A percentile compares a stretch with the other conserved stretches of the same genome.
phyloP scores from a whole-genome alignment of 2,329 filamentous ascomycete genomes.

The Colletotrichum melonis region DNA sequence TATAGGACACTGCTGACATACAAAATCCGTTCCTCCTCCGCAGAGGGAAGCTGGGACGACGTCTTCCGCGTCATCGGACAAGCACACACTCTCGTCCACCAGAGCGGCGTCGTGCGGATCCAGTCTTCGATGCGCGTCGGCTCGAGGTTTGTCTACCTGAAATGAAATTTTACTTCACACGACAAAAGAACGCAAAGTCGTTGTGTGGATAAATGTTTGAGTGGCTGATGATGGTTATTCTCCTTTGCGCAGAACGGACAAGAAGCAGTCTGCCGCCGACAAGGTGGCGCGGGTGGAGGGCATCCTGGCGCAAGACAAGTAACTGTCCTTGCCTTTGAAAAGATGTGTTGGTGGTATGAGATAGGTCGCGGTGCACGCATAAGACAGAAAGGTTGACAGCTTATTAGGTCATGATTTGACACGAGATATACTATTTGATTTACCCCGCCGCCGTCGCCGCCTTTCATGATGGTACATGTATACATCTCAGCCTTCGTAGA shows the following conservation, averaged over 20 bases:
- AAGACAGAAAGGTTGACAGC: not conserved
- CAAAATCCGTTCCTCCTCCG: slow-evolving; percentile 54
- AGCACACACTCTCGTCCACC: slow-evolving; percentile 82
- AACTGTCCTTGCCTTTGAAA: not conserved
- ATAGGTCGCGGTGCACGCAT: not conserved
- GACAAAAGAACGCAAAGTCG: not conserved
- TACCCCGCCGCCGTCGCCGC: not conserved
- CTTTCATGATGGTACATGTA: slow-evolving; percentile 24
- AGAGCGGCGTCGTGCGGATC: slow-evolving; percentile 81
- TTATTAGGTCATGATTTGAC: slow-evolving; percentile 29
- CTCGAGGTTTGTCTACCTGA: slow-evolving; percentile 67
- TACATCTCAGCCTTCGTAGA: slow-evolving; percentile 17
- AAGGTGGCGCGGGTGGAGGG: slow-evolving; percentile 76
- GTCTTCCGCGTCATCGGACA: slow-evolving; percentile 90
- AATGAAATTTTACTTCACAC: not conserved
- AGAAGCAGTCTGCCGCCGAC: slow-evolving; percentile 82
- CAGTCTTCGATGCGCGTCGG: slow-evolving; percentile 92
- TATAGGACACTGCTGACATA: slow-evolving; percentile 63
- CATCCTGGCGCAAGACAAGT: slow-evolving; percentile 52
- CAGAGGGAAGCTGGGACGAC: slow-evolving; percentile 91
- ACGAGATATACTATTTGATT: slow-evolving; percentile 21
- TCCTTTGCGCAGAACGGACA: slow-evolving; percentile 74
- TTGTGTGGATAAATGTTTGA: not conserved
- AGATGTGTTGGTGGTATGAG: not conserved
- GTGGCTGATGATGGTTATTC: not conserved